phyloP scores from a whole-genome alignment of 148 eudicot genomes.

The Bassia scoparia region DNA sequence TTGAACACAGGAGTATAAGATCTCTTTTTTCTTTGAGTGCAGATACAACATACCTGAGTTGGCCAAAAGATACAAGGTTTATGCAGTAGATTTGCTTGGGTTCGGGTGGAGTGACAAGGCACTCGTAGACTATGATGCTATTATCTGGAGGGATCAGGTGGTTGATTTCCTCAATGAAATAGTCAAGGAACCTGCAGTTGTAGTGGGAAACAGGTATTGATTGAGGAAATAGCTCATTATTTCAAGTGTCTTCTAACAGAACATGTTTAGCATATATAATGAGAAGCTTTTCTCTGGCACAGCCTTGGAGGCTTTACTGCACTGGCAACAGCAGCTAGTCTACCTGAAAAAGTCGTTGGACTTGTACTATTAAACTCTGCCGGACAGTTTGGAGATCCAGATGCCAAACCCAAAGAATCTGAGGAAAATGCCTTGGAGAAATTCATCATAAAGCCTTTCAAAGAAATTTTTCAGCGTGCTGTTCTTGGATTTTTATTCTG shows the following conservation, averaged over 20 bases:
- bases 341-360: constrained; percentile 77
- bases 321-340: constrained; percentile 70
- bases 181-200: constrained; percentile 78
- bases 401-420: constrained; percentile 32
- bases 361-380: constrained; percentile 77
- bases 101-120: constrained; percentile 99
- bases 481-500: constrained; percentile 78
- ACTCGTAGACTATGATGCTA: constrained; percentile 82
- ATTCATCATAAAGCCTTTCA: constrained; percentile 64
- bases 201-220: constrained; percentile 85
- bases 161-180: constrained; percentile 83
- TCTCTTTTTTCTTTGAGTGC: constrained; percentile 13
- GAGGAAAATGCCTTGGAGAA: constrained; percentile 58
- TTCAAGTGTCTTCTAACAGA: not conserved
- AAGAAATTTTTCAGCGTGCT: constrained; percentile 75
- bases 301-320: constrained; percentile 99
- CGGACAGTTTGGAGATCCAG: constrained; percentile 80
- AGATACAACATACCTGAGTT: constrained; percentile 98
- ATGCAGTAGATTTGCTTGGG: constrained; percentile 89
- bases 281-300: constrained; percentile 17
- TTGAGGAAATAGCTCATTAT: not conserved
- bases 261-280: not conserved
- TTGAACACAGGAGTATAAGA: not conserved
- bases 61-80: constrained; percentile 89
- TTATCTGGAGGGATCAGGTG: constrained; percentile 90